phyloP scores from a whole-genome alignment of 345 rosid species.

The Salix viminalis region DNA sequence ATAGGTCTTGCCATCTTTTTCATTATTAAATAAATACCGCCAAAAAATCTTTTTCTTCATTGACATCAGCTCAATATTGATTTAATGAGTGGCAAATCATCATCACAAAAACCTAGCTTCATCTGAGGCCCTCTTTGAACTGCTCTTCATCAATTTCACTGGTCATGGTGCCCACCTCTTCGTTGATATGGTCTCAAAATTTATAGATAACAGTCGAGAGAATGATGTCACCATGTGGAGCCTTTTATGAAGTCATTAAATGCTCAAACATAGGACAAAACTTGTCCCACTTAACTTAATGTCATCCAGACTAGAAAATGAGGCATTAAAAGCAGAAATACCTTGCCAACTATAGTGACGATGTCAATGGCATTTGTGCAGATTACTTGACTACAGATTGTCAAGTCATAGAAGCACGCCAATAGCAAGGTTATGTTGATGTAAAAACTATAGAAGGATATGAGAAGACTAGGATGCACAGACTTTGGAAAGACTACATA shows the following conservation, averaged over 20 bases:
- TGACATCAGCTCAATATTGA: not conserved
- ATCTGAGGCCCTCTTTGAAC: not conserved
- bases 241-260: not conserved
- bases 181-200: not conserved
- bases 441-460: not conserved
- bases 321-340: not conserved
- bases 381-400: not conserved
- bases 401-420: not conserved
- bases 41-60: not conserved
- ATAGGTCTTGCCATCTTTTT: not conserved
- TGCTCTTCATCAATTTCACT: not conserved
- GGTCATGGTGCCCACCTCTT: not conserved
- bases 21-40: not conserved
- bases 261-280: not conserved
- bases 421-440: not conserved
- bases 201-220: not conserved
- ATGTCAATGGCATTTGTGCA: not conserved
- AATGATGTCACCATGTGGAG: not conserved
- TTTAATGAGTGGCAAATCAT: not conserved
- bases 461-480: not conserved
- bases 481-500: not conserved
- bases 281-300: not conserved
- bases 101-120: not conserved
- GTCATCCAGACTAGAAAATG: not conserved
- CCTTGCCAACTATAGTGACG: not conserved